Evolutionary conservation across 768 basidiomycete genomes (phyloP).

Genomic region (Termitomyces sp.): DNA sequence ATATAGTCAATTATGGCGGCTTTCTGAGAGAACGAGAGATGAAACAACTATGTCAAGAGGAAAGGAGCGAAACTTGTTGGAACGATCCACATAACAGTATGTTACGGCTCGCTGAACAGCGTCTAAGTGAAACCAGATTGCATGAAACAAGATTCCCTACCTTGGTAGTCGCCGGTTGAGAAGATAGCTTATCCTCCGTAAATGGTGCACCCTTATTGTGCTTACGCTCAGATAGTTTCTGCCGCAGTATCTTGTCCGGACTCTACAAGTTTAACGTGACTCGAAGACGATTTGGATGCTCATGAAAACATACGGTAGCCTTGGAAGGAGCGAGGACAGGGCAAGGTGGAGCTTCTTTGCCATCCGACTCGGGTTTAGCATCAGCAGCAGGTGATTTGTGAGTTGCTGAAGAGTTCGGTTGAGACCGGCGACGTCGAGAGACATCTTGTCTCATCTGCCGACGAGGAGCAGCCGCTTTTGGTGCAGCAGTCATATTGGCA

Average conservation of each 20-base stretch:
- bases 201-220: background rate
- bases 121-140: background rate
- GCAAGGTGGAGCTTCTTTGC: background rate
- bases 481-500: background rate
- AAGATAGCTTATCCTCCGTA: background rate
- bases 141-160: background rate
- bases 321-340: background rate
- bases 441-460: constrained; percentile 1
- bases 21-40: background rate
- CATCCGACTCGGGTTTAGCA: background rate
- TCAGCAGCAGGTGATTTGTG: background rate
- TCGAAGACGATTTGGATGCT: background rate
- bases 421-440: background rate
- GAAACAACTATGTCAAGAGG: background rate
- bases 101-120: background rate
- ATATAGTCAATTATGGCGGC: background rate
- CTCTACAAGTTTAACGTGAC: background rate
- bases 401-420: background rate
- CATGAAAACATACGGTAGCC: background rate
- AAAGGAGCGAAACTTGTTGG: background rate
- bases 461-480: constrained; percentile 1
- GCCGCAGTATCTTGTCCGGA: background rate
- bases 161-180: background rate
- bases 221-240: background rate
- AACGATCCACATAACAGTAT: background rate